phyloP scores from a whole-genome alignment of 2,329 filamentous ascomycete species.

The Diaporthe sp. region DNA sequence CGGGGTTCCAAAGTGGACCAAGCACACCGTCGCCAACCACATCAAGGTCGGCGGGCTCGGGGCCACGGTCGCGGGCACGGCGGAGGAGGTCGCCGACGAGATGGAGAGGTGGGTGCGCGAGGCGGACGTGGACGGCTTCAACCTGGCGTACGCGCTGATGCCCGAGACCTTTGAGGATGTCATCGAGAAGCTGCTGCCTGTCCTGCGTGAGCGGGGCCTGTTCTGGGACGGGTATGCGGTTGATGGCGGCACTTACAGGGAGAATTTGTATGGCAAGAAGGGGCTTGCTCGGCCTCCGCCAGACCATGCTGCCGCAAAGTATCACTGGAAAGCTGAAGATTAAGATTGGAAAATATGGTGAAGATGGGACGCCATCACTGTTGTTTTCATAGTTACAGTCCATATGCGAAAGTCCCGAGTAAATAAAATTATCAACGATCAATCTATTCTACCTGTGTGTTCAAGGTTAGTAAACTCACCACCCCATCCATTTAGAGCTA shows the following conservation, averaged over 20 bases:
- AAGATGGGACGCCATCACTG: too few relatives aligned
- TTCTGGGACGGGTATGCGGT: slow-evolving; percentile 70
- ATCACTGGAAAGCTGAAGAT: slow-evolving; percentile 38
- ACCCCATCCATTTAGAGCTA: background rate
- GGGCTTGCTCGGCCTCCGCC: slow-evolving; percentile 49
- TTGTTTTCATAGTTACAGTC: background rate
- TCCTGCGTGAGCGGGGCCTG: slow-evolving; percentile 70
- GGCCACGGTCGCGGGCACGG: slow-evolving; percentile 38
- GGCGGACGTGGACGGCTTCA: slow-evolving; percentile 40
- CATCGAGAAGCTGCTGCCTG: slow-evolving; percentile 74
- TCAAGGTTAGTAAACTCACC: background rate
- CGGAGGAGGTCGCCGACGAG: slow-evolving; percentile 39
- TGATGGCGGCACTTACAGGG: slow-evolving; percentile 70
- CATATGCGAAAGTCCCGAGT: background rate
- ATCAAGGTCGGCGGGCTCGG: slow-evolving; percentile 45
- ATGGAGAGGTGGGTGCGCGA: slow-evolving; percentile 41
- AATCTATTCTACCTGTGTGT: background rate
- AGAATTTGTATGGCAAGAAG: slow-evolving; percentile 69
- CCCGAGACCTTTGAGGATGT: slow-evolving; percentile 79
- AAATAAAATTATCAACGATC: background rate
- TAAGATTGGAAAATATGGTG: slow-evolving; percentile 37
- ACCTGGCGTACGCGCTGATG: slow-evolving; percentile 73
- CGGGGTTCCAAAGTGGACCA: slow-evolving; percentile 39
- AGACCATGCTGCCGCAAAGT: slow-evolving; percentile 32
- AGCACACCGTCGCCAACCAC: slow-evolving; percentile 45